Base-by-base conservation (phyloP, 768 basidiomycete species). In the Macrolepiota fuliginosa region DNA sequence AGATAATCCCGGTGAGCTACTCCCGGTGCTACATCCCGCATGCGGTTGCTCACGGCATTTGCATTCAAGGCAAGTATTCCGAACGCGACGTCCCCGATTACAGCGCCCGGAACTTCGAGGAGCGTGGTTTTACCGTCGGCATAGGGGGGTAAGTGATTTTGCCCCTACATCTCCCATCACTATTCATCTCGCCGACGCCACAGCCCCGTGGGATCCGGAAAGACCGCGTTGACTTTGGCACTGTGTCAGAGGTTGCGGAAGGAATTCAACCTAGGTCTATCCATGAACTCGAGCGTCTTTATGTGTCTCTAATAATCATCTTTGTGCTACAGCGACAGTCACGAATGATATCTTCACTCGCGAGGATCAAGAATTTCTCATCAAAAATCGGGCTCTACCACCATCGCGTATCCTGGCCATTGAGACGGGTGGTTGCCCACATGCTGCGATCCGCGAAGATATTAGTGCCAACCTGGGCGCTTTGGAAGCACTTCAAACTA, bases 291-390 rank as follows among this genome's bases (percentile, higher is more conserved):
- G 9, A 24, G 47, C n/a, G 7, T 49, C 22, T 22, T 7, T 49
- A 49, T 4, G 19, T 25, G 22, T 7, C 32, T 25, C 25, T 50
- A 13, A 32, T 53, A 19, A 10, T 24, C n/a, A 29, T 35, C 35
- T 32, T 27, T n/a, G 5, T n/a, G 15, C 17, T 27, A 19, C 49
- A 75, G 96, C 93, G 36, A 94, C 94, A 1, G 94, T 96, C 13
- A 99, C 96, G n/a, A 99, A 99, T 75, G 96, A 99, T 74, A 99
- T 99, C 72, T 99, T 99, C 76, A 99, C 96, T 37, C 83, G 91
- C 22, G 96, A 98, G 73, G 96, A 98, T 70, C 95, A 97, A 72
- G 96, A 98, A 69, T 99, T 99, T 74, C 78, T 99, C 39, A 96
- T 99, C 70, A 88, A 85, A 69, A 93, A 98, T 76, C 84, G 89